Evolutionary conservation across 495 filamentous ascomycete genomes (phyloP).

Genomic region (Penicillium angulare): DNA sequence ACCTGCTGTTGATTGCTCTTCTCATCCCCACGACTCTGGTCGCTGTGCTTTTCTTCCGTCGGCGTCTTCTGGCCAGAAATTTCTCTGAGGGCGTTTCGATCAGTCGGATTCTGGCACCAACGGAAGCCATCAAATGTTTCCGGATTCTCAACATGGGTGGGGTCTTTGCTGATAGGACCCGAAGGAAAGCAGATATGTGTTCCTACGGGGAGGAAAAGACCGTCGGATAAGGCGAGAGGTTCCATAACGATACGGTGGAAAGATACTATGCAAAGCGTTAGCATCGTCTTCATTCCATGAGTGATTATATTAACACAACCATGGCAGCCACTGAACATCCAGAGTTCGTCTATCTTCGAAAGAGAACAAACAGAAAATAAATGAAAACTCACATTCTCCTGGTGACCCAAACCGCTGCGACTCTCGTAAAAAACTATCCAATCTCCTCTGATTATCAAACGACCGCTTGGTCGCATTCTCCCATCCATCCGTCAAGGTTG

Average conservation of each 20-base stretch:
- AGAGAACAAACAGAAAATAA: no score
- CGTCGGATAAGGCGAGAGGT: slow-evolving; percentile 26
- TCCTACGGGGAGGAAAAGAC: slow-evolving; percentile 25
- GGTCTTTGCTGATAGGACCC: slow-evolving; percentile 34
- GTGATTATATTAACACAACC: no score
- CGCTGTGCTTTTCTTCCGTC: neutral
- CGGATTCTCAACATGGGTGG: slow-evolving; percentile 17
- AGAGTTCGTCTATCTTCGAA: no score
- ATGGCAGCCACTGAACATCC: neutral
- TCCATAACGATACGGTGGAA: slow-evolving; percentile 29
- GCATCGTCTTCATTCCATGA: no score
- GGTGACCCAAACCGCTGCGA: slow-evolving; percentile 33
- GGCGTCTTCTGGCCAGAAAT: neutral
- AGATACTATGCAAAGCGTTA: slow-evolving; percentile 25
- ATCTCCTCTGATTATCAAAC: slow-evolving; percentile 13
- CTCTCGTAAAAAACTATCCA: slow-evolving; percentile 42
- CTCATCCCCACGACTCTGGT: neutral
- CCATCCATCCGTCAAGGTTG: slow-evolving; percentile 25
- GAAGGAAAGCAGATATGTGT: slow-evolving; percentile 36
- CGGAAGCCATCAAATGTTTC: slow-evolving; percentile 35
- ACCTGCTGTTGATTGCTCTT: neutral
- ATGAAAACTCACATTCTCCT: slow-evolving; percentile 33
- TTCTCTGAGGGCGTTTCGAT: slow-evolving; percentile 10
- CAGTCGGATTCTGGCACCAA: slow-evolving; percentile 26
- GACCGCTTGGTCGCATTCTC: slow-evolving; percentile 17